phyloP scores from a whole-genome alignment of 2,329 filamentous ascomycete species.

The Kalmusia sp. region DNA sequence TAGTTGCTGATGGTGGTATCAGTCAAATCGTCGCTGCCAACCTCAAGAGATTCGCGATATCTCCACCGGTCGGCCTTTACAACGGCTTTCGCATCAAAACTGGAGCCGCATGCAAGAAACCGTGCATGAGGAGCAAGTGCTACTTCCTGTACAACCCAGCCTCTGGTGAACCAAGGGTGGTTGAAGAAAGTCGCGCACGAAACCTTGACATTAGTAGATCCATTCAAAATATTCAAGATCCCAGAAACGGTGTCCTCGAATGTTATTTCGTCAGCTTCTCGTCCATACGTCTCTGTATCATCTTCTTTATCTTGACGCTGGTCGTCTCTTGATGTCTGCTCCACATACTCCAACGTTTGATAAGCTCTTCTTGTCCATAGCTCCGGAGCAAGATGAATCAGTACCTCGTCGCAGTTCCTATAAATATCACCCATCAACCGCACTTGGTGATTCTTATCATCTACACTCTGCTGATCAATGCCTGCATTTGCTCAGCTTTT shows the following conservation, averaged over 20 bases:
- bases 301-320: neutral
- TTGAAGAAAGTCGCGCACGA: neutral
- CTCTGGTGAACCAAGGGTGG: slow-evolving; percentile 4
- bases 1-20: too few species aligned
- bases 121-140: neutral
- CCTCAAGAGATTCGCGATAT: neutral
- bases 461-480: slow-evolving; percentile 25
- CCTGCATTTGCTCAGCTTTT: neutral
- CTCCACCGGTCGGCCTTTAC: neutral
- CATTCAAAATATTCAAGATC: neutral
- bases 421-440: slow-evolving; percentile 31
- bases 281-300: neutral
- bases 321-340: neutral
- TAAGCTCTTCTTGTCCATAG: neutral
- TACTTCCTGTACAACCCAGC: slow-evolving; percentile 2
- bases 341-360: neutral
- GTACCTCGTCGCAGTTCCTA: slow-evolving; percentile 23
- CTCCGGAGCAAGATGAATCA: slow-evolving; percentile 23
- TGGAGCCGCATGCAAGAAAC: neutral
- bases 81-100: neutral
- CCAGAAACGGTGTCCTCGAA: neutral
- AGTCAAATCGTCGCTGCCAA: neutral
- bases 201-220: neutral
- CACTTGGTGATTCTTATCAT: slow-evolving; percentile 29
- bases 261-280: neutral